Percentiles rank a stretch among this genome's conserved stretches.
phyloP scores from a whole-genome alignment of 495 filamentous ascomycete genomes.

The Aspergillus diversus region DNA sequence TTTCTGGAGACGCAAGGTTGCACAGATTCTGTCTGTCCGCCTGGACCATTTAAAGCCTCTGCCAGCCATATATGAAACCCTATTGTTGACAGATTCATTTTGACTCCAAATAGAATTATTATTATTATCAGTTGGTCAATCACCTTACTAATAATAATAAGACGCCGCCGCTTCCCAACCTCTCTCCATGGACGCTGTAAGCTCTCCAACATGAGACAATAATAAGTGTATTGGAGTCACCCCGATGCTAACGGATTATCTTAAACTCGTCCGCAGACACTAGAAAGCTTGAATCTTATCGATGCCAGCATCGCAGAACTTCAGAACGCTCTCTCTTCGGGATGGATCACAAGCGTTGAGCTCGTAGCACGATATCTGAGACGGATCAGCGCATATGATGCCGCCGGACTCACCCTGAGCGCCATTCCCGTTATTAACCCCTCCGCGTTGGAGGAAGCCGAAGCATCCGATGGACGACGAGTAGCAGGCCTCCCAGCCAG shows the following conservation, averaged over 20 bases:
- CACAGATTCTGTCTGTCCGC: not conserved
- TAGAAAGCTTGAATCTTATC: conserved; percentile 13
- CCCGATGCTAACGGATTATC: conserved; percentile 7
- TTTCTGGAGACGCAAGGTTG: not conserved
- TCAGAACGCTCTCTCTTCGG: conserved; percentile 15
- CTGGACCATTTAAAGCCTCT: not conserved
- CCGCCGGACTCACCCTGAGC: conserved; percentile 35
- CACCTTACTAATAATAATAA: not conserved
- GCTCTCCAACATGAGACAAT: not conserved
- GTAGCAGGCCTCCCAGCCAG: conserved; percentile 36
- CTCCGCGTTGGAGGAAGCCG: conserved; percentile 34
- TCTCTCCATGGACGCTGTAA: conserved; percentile 7
- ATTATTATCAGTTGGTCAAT: not conserved
- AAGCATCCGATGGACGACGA: conserved; percentile 37
- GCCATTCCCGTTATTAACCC: conserved; percentile 39
- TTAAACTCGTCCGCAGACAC: not conserved
- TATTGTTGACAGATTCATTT: not conserved
- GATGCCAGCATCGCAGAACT: conserved; percentile 26
- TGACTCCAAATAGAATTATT: not conserved
- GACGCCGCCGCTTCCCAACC: not conserved
- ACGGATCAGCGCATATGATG: conserved; percentile 44
- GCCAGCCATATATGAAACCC: conserved; percentile 3
- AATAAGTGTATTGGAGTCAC: not conserved
- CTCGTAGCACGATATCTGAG: conserved; percentile 53
- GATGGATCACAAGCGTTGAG: conserved; percentile 46